A percentile compares a stretch with the other conserved stretches of the same genome.
Evolutionary conservation across 768 basidiomycete genomes (phyloP).

Genomic region (Phylloporus sp.): DNA sequence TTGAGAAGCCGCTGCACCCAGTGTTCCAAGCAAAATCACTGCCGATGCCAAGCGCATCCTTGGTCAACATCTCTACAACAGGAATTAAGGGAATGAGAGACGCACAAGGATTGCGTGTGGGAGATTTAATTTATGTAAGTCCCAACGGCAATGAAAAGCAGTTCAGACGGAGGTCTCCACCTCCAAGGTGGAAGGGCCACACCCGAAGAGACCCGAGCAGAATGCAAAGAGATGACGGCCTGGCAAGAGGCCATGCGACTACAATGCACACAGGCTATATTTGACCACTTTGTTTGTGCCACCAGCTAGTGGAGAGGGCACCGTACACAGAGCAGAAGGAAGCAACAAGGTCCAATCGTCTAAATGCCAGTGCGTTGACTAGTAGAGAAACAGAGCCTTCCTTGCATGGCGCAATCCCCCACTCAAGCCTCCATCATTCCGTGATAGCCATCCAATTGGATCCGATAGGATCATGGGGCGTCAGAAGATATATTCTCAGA

Average conservation of each 20-base stretch:
- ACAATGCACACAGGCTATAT: not conserved
- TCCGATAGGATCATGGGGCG: too few species aligned
- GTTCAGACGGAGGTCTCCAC: constrained; percentile 4
- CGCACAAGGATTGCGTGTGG: not conserved
- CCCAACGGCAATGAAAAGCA: not conserved
- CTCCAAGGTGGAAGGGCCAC: not conserved
- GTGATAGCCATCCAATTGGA: too few species aligned
- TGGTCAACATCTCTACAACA: not conserved
- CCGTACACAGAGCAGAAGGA: too few species aligned
- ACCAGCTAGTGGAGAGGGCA: too few species aligned
- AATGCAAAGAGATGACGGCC: not conserved
- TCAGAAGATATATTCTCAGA: too few species aligned
- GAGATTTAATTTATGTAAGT: constrained; percentile 18
- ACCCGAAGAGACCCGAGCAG: not conserved
- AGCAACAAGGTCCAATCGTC: too few species aligned
- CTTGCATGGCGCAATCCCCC: too few species aligned
- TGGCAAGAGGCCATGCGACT: not conserved
- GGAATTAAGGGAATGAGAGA: constrained; percentile 2
- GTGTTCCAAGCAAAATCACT: constrained; percentile 13
- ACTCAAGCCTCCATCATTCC: too few species aligned
- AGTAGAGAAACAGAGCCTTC: too few species aligned
- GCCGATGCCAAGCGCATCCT: constrained; percentile 16
- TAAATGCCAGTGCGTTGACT: too few species aligned
- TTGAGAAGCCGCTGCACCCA: constrained; percentile 36
- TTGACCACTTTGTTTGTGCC: not conserved